Evolutionary conservation across 129 eudicot genomes (phyloP), one percentile per base, ranked within the genome.

Genomic region (Saposhnikovia divaricata): DNA sequence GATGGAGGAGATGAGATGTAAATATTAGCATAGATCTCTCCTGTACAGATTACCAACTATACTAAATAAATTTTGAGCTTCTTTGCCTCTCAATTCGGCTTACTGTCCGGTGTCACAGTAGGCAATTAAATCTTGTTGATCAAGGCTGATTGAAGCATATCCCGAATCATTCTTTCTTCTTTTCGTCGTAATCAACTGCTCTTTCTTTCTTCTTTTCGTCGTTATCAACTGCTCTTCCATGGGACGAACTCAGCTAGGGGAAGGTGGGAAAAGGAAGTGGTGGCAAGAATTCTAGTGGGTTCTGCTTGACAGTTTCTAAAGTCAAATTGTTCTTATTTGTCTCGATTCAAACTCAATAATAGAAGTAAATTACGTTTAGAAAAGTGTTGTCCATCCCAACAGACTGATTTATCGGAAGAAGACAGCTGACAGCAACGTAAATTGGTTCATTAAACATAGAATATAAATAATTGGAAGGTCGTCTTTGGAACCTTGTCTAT

Each of bases 41-140:
- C 6, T 86, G 89, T 84, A 86, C 83, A 81, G 80, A 81, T 86
- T 77, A 81, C 87, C 5, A 25, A 61, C 15, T 9, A 61, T 23
- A n/a, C 34, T 61, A n/a, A 83, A 66, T 83, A 87, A 81, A n/a
- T 86, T 79, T 78, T 69, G 77, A 47, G 65, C 77, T 61, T 59
- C 72, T 80, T 81, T 81, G 80, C 72, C 40, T 61, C 72, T 78
- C 79, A 75, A 77, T 75, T 82, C 78, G 79, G 72, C 73, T 79
- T 82, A 10, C 74, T 69, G 8, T 34, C 19, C 23, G 34, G 28
- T 34, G 18, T 34, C 0, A 7, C 14, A 14, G 73, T 31, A 19
- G 4, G 40, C 68, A 0, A 23, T 59, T 1, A n/a, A n/a, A 23
- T 59, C 27, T 59, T 19, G 66, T 23, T n/a, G n/a, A 59, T 59